phyloP scores from a whole-genome alignment of 2,329 filamentous ascomycete species.

The Diplodia scrobiculata region DNA sequence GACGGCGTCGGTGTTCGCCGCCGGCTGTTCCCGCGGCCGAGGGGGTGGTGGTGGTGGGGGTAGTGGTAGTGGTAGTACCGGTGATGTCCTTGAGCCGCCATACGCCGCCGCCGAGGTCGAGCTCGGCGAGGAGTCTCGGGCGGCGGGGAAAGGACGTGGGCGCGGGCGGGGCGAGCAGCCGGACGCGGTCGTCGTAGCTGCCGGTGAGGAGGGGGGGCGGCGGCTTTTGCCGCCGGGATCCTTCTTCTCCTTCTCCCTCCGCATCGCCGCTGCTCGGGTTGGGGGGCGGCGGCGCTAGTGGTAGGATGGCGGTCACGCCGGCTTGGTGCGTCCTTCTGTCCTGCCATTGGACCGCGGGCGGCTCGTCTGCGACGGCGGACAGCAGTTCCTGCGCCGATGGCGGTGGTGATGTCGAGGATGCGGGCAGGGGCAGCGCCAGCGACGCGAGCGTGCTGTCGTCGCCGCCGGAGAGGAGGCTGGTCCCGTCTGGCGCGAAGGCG shows the following conservation, averaged over 20 bases:
- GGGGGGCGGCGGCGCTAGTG: conserved; percentile 50
- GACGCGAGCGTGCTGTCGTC: conserved; percentile 64
- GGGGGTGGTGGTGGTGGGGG: not conserved
- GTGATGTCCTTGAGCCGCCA: conserved; percentile 75
- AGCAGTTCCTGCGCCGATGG: not conserved
- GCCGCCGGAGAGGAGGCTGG: conserved; percentile 67
- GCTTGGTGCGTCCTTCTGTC: conserved; percentile 69
- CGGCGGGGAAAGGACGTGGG: conserved; percentile 38
- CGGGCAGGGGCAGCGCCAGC: conserved; percentile 35
- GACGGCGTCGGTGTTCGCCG: not conserved
- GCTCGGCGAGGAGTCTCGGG: conserved; percentile 61
- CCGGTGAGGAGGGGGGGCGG: conserved; percentile 71
- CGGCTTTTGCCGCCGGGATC: not conserved
- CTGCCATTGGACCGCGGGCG: conserved; percentile 40
- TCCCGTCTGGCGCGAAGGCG: conserved; percentile 54
- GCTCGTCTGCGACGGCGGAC: not conserved
- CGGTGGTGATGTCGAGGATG: not conserved
- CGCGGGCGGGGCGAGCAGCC: conserved; percentile 59
- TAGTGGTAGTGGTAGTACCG: no score
- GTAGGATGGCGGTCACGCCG: conserved; percentile 84
- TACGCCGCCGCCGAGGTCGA: conserved; percentile 75
- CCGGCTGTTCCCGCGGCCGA: conserved; percentile 26
- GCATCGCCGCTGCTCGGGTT: not conserved
- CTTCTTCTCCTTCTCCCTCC: conserved; percentile 3
- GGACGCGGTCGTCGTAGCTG: conserved; percentile 84